These are phyloP conservation scores for Dothiorella sarmentorum DNA, from an alignment of 2,329 filamentous ascomycete species.

Conservation along the genomic window DNA sequence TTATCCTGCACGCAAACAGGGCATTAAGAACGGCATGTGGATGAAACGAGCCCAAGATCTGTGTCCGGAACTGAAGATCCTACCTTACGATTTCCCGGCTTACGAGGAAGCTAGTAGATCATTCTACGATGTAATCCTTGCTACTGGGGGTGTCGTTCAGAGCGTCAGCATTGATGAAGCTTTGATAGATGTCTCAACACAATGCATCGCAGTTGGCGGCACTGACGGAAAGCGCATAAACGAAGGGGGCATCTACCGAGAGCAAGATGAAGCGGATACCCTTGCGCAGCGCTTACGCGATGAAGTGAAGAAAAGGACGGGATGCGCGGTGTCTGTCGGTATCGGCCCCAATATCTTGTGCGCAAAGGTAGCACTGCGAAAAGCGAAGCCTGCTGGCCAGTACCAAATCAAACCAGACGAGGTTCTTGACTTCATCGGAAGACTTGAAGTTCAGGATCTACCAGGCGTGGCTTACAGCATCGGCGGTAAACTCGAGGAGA, in stretches of 20 bases:
- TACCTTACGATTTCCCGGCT: slow-evolving; percentile 93
- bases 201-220: slow-evolving; percentile 63
- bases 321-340: slow-evolving; percentile 85
- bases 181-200: slow-evolving; percentile 73
- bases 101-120: slow-evolving; percentile 87
- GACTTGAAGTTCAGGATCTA: slow-evolving; percentile 73
- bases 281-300: slow-evolving; percentile 66
- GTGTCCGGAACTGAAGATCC: slow-evolving; percentile 79
- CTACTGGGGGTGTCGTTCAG: slow-evolving; percentile 78
- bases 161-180: slow-evolving; percentile 98
- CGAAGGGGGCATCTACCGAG: slow-evolving; percentile 69
- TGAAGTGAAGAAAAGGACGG: slow-evolving; percentile 69
- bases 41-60: slow-evolving; percentile 85
- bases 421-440: slow-evolving; percentile 71
- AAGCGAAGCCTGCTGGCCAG: slow-evolving; percentile 92
- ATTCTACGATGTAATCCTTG: slow-evolving; percentile 83
- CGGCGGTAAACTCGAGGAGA: slow-evolving; percentile 79
- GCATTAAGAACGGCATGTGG: slow-evolving; percentile 99
- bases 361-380: slow-evolving; percentile 85
- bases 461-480: slow-evolving; percentile 93
- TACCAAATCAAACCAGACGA: slow-evolving; percentile 82
- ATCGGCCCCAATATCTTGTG: slow-evolving; percentile 88
- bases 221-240: slow-evolving; percentile 63
- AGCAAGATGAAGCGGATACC: slow-evolving; percentile 73
- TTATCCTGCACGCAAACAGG: slow-evolving; percentile 80